Evolutionary conservation across 371 early-diverging fungal genomes (phyloP).

Genomic region (Mucor piriformis): DNA sequence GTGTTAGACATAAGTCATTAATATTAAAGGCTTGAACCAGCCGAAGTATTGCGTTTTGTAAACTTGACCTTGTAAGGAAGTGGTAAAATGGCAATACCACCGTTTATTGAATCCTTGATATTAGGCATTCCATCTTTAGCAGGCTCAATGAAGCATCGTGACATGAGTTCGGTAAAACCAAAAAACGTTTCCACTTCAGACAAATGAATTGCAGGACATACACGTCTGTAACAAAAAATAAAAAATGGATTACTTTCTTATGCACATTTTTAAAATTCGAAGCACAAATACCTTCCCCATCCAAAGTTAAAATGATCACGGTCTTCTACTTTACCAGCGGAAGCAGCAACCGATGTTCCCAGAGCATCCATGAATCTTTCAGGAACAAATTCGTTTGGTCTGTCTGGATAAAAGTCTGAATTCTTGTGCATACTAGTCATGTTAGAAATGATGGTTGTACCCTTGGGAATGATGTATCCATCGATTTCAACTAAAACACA

Average conservation of each 20-base stretch:
- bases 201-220: conserved; percentile 2
- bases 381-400: conserved; percentile 15
- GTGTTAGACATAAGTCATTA: too few relatives aligned
- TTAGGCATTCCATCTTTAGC: conserved; percentile 3
- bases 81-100: conserved; percentile 1
- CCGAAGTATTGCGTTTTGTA: neutral
- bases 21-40: too few relatives aligned
- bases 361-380: conserved; percentile 19
- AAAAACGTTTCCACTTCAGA: conserved; percentile 11
- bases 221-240: neutral
- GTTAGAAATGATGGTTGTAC: conserved; percentile 2
- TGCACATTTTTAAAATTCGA: neutral
- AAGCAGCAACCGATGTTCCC: conserved; percentile 12
- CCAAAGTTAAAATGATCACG: conserved; percentile 26
- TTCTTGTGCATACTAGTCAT: conserved; percentile 20
- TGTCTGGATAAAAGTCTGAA: conserved; percentile 3
- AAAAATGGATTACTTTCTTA: neutral
- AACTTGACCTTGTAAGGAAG: conserved; percentile 10
- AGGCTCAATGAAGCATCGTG: conserved; percentile 5
- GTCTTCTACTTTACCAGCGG: conserved; percentile 14
- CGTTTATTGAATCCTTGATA: neutral
- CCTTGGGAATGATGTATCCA: conserved; percentile 18
- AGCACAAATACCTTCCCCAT: conserved; percentile 14
- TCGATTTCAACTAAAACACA: neutral
- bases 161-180: conserved; percentile 4